phyloP scores from a whole-genome alignment of 306 rosid species.

The Quercus dentata region DNA sequence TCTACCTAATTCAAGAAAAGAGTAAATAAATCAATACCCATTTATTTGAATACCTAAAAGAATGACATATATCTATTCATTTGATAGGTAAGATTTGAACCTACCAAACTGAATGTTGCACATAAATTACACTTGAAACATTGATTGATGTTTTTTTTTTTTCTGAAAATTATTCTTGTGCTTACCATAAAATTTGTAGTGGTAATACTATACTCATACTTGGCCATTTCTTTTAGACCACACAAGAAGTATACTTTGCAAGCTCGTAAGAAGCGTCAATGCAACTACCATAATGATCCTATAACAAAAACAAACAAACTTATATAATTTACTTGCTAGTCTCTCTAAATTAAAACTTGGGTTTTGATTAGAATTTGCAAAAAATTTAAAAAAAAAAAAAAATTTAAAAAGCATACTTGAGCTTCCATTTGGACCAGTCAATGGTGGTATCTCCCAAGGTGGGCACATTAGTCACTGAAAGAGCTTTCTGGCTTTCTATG shows the following conservation, averaged over 20 bases:
- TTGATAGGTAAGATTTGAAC: not conserved
- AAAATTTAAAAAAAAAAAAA: not conserved
- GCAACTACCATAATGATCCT: conserved; percentile 84
- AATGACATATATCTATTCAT: not conserved
- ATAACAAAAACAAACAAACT: conserved; percentile 12
- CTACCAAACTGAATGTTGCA: too few relatives aligned
- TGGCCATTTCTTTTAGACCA: conserved; percentile 93
- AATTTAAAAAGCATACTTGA: conserved; percentile 29
- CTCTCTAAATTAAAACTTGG: not conserved
- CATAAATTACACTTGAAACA: too few relatives aligned
- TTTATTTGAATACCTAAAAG: too few relatives aligned
- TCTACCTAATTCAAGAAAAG: conserved; percentile 62
- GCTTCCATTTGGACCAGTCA: conserved; percentile 50
- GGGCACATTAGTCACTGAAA: not conserved
- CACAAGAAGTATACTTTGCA: conserved; percentile 85
- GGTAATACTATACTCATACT: conserved; percentile 86
- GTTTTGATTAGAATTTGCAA: not conserved
- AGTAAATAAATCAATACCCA: not conserved
- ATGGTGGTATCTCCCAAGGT: conserved; percentile 30
- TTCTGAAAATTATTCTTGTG: too few relatives aligned
- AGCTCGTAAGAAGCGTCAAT: conserved; percentile 82
- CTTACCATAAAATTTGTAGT: conserved; percentile 79
- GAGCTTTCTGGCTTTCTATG: conserved; percentile 22
- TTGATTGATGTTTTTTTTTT: too few relatives aligned
- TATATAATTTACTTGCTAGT: too few relatives aligned